A percentile compares a stretch with the other conserved stretches of the same genome.
phyloP scores from a whole-genome alignment of 495 filamentous ascomycete species.

The Lophiotrema nucula region DNA sequence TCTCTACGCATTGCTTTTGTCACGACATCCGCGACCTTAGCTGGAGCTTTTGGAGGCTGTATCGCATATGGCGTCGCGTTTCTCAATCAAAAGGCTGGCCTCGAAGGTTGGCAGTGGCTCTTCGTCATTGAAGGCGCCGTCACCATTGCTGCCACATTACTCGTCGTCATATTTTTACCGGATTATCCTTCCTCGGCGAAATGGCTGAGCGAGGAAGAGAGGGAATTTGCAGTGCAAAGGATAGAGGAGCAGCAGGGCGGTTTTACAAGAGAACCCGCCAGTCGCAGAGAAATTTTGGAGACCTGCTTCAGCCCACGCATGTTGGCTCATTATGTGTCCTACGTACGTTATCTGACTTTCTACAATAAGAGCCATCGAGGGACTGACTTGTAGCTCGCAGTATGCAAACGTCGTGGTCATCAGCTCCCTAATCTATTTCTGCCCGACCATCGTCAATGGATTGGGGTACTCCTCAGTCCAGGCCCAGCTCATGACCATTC shows the following conservation, averaged over 20 bases:
- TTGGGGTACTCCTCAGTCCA: conserved; percentile 10
- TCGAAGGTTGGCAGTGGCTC: conserved; percentile 26
- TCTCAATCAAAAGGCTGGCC: conserved; percentile 19
- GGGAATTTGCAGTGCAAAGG: conserved; percentile 1
- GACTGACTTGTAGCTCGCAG: no score
- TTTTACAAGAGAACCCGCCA: conserved; percentile 20
- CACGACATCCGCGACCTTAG: conserved; percentile 11
- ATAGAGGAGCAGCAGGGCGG: conserved; percentile 19
- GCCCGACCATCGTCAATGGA: conserved; percentile 14
- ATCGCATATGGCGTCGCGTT: conserved; percentile 25
- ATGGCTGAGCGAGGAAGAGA: conserved; percentile 9
- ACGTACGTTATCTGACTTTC: no score
- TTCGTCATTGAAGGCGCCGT: conserved; percentile 16
- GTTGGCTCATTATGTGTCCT: conserved; percentile 26
- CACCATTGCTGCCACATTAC: not conserved
- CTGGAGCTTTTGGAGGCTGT: conserved; percentile 29
- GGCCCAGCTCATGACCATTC: conserved; percentile 21
- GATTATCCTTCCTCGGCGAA: not conserved
- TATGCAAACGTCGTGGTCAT: conserved; percentile 5
- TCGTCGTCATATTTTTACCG: not conserved
- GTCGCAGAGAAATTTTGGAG: conserved; percentile 15
- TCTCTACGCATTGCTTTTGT: conserved; percentile 23
- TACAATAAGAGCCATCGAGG: no score
- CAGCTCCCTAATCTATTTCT: conserved; percentile 13
- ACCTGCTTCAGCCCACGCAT: conserved; percentile 19